phyloP scores from a whole-genome alignment of 306 rosid genomes.

The Cicer chorassanicum region DNA sequence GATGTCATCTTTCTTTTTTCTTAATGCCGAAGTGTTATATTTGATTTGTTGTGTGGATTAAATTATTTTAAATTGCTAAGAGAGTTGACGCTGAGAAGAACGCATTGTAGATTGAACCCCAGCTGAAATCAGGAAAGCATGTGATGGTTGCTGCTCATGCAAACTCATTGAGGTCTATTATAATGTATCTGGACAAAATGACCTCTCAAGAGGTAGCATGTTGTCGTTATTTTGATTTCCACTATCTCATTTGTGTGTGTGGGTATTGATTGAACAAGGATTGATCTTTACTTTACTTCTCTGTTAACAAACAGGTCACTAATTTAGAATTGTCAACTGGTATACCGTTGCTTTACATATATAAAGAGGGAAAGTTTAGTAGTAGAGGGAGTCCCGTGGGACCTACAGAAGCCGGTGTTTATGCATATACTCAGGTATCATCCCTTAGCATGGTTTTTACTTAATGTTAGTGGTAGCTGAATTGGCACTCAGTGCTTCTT shows the following conservation, averaged over 20 bases:
- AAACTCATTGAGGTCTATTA: conserved; percentile 90
- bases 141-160: conserved; percentile 98
- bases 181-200: conserved; percentile 87
- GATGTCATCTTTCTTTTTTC: conserved; percentile 28
- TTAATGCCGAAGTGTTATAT: conserved; percentile 2
- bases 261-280: conserved; percentile 17
- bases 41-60: conserved; percentile 33
- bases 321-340: conserved; percentile 88
- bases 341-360: conserved; percentile 92
- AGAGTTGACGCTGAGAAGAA: conserved; percentile 38
- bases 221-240: conserved; percentile 21
- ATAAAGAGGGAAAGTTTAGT: conserved; percentile 74
- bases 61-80: conserved; percentile 18
- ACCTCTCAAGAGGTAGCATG: conserved; percentile 85
- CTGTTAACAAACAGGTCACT: conserved; percentile 60
- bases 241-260: conserved; percentile 5
- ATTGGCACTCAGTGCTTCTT: conserved; percentile 1
- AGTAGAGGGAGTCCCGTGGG: conserved; percentile 93
- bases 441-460: conserved; percentile 31
- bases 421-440: conserved; percentile 83
- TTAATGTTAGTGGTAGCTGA: conserved; percentile 16
- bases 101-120: conserved; percentile 75
- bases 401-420: conserved; percentile 88
- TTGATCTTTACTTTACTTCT: conserved; percentile 36
- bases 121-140: conserved; percentile 80